Evolutionary conservation across 2,329 filamentous ascomycete genomes (phyloP), one percentile per base, ranked within the genome.

Genomic region (Hawksworthiomyces lignivorus): DNA sequence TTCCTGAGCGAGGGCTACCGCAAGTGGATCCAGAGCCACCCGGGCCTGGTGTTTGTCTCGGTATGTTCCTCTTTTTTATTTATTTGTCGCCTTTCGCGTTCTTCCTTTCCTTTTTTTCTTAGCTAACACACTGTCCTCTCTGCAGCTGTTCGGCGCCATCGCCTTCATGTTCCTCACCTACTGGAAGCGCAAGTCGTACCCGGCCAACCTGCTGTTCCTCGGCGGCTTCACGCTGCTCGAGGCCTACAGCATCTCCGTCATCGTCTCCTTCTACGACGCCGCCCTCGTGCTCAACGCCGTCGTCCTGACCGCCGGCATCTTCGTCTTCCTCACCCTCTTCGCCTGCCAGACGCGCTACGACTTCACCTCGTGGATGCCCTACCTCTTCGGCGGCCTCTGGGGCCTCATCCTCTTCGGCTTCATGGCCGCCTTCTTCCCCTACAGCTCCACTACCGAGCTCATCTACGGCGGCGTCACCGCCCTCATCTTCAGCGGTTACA

Each of bases 341-440:
- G 92, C 92, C 37, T 95, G 89, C 76, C 92, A 98, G 70, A 86
- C 85, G 50, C 94, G 94, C 63, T 98, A 98, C 60, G 92, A 98
- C 70, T 98, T 98, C 62, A 97, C 90, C 2, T 83, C 79, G 50
- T 98, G 92, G 90, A 86, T 90, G 71, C 90, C 92, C 15, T 97
- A 96, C 61, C 77, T 97, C 4, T 94, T 94, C 56, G 89, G 89
- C 45, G 82, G 74, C 0, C 75, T 98, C 15, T 97, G 92, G 92
- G 82, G 85, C 7, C 67, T 96, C 45, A 74, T 98, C 49, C 70
- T 98, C 30, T 96, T 97, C 59, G 86, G 92, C 38, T 92, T 98
- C 70, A 88, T 97, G 76, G 73, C 82, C 50, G 76, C 79, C 51
- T 97, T 97, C 73, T 82, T 98, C 67, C 89, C 87, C 4, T 77